Evolutionary conservation across 2,329 filamentous ascomycete species (phyloP).

Genomic region (Ophiosphaerella herpotricha): DNA sequence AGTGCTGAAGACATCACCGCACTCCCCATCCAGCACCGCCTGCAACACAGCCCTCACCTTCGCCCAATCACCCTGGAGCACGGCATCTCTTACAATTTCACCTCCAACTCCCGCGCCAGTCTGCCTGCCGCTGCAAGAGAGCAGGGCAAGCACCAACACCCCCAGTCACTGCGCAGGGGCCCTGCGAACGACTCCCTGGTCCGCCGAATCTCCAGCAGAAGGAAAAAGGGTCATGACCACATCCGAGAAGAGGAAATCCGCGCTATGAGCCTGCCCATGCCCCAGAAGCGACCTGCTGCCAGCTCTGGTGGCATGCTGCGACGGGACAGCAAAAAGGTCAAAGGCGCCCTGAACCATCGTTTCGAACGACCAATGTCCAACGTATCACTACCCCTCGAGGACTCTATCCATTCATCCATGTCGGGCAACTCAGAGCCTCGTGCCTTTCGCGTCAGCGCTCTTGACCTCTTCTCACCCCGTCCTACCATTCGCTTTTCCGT

Average conservation of each 20-base stretch:
- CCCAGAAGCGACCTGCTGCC: conserved; percentile 65
- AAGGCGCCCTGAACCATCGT: conserved; percentile 59
- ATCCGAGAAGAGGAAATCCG: conserved; percentile 86
- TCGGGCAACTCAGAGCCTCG: conserved; percentile 75
- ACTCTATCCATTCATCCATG: conserved; percentile 76
- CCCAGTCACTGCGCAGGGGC: conserved; percentile 61
- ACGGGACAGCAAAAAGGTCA: conserved; percentile 69
- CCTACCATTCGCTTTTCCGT: conserved; percentile 79
- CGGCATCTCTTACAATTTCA: conserved; percentile 53
- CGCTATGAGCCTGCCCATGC: conserved; percentile 74
- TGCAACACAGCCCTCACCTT: conserved; percentile 55
- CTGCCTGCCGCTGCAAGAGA: conserved; percentile 42
- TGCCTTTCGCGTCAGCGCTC: conserved; percentile 77
- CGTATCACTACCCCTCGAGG: conserved; percentile 73
- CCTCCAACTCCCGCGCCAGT: conserved; percentile 43
- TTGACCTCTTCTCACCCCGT: conserved; percentile 82
- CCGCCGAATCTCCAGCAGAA: conserved; percentile 72
- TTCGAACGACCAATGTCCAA: conserved; percentile 70
- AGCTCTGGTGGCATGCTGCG: conserved; percentile 65
- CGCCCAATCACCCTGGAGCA: conserved; percentile 50
- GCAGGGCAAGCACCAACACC: conserved; percentile 51
- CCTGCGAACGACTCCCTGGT: conserved; percentile 62
- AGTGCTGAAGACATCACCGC: conserved; percentile 55
- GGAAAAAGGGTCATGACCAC: conserved; percentile 68
- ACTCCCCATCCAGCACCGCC: conserved; percentile 47